Percentiles rank a stretch among this genome's conserved stretches.
Conservation (phyloP, 208 protist species). For the Leishmania lainsoni region DNA sequence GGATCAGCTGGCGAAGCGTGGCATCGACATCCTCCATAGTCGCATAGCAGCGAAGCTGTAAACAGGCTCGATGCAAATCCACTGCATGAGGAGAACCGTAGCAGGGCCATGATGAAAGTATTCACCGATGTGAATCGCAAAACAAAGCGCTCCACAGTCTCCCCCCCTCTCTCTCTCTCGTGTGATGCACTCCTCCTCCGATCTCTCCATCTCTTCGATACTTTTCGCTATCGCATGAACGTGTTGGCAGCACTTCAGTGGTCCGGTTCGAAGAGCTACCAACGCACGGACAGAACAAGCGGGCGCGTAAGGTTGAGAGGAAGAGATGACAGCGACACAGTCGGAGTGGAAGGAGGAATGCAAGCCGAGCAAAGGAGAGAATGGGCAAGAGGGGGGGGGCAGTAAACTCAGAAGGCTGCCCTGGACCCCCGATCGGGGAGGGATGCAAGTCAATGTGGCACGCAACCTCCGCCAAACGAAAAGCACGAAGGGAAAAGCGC, state of each 20-base stretch:
- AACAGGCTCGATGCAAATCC: too few species aligned
- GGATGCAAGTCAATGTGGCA: background rate
- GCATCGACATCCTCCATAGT: constrained; percentile 50
- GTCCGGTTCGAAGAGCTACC: background rate
- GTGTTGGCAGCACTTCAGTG: background rate
- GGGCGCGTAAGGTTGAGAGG: background rate
- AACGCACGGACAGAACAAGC: too few species aligned
- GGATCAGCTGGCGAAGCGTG: constrained; percentile 59
- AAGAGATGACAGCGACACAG: background rate
- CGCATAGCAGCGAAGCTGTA: constrained; percentile 47
- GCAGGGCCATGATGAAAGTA: background rate
- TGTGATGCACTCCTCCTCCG: background rate
- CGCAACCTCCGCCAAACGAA: background rate
- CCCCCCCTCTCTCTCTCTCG: background rate
- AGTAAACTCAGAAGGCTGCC: background rate
- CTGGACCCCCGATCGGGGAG: background rate
- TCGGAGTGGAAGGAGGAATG: background rate
- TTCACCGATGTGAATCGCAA: background rate
- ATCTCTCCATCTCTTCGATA: background rate
- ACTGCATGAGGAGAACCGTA: background rate
- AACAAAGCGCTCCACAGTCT: background rate
- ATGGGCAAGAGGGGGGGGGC: too few species aligned
- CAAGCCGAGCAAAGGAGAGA: background rate
- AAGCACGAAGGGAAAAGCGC: background rate
- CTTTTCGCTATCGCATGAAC: background rate